Evolutionary conservation across 257 asterid genomes (phyloP).

Genomic region (Primulina huaijiensis): DNA sequence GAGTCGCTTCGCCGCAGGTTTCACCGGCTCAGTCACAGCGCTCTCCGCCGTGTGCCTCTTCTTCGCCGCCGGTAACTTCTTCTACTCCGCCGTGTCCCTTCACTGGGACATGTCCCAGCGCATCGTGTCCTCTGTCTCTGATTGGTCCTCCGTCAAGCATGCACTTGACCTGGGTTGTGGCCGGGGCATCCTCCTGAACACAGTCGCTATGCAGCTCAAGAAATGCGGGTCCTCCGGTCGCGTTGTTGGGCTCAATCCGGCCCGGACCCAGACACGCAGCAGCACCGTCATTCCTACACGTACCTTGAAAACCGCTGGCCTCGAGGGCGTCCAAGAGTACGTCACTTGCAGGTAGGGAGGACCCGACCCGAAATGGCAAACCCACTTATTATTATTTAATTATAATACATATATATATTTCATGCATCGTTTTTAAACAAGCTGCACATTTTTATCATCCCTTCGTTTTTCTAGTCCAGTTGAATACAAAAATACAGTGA

Average conservation of each 20-base stretch:
- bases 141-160: slow-evolving; percentile 84
- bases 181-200: slow-evolving; percentile 82
- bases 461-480: no score
- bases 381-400: no score
- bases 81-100: slow-evolving; percentile 82
- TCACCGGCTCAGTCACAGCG: slow-evolving; percentile 81
- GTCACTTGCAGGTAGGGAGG: slow-evolving; percentile 68
- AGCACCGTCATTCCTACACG: slow-evolving; percentile 38
- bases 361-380: background rate
- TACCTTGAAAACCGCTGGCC: slow-evolving; percentile 69
- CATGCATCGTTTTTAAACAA: no score
- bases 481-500: no score
- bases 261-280: slow-evolving; percentile 26
- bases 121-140: slow-evolving; percentile 68
- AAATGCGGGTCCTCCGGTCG: slow-evolving; percentile 89
- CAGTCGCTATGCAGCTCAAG: slow-evolving; percentile 89
- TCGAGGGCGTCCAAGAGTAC: slow-evolving; percentile 90
- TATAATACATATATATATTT: no score
- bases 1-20: slow-evolving; percentile 81
- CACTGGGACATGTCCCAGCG: slow-evolving; percentile 96
- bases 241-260: slow-evolving; percentile 80
- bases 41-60: slow-evolving; percentile 84
- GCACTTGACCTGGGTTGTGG: slow-evolving; percentile 97
- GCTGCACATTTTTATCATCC: no score
- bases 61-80: slow-evolving; percentile 73